A percentile compares a stretch with the other conserved stretches of the same genome.
phyloP scores from a whole-genome alignment of 169 alveolate species.

The Eimeria brunetti region DNA sequence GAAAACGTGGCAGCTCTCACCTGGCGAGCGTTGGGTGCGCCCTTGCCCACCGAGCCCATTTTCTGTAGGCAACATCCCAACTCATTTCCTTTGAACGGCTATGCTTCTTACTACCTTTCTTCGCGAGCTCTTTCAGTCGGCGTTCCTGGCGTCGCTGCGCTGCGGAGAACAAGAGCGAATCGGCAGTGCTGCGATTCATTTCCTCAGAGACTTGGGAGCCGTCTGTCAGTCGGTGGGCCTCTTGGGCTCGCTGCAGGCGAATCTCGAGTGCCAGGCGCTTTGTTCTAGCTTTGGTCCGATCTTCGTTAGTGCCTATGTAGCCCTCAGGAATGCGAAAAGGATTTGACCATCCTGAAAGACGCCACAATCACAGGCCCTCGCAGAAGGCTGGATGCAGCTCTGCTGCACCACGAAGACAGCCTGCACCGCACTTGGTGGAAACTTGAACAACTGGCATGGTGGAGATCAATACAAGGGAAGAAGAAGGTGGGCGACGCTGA shows the following conservation, averaged over 20 bases:
- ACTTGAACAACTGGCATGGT: neutral
- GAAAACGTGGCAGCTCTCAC: neutral
- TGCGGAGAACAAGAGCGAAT: slow-evolving; percentile 38
- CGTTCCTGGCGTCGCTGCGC: slow-evolving; percentile 66
- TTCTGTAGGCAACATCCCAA: slow-evolving; percentile 64
- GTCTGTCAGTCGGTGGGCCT: slow-evolving; percentile 19
- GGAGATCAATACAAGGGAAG: neutral
- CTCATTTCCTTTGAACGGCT: slow-evolving; percentile 55
- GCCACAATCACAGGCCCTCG: neutral
- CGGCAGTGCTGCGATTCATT: slow-evolving; percentile 19
- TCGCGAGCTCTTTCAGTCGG: slow-evolving; percentile 37
- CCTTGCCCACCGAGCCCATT: slow-evolving; percentile 59
- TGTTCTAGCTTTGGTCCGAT: neutral
- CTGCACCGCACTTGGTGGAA: neutral
- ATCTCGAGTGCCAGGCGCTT: slow-evolving; percentile 49
- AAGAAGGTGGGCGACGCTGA: neutral
- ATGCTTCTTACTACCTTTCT: neutral
- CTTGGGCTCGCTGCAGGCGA: slow-evolving; percentile 56
- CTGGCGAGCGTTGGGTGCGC: slow-evolving; percentile 58
- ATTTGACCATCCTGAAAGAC: neutral
- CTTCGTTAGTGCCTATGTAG: slow-evolving; percentile 31
- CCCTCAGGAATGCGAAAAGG: slow-evolving; percentile 44
- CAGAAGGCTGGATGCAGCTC: neutral
- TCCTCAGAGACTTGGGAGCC: neutral
- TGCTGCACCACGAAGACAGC: neutral